A percentile compares a stretch with the other conserved stretches of the same genome.
Conservation (phyloP, 805 yeast species). For the Candida gorgasii region DNA sequence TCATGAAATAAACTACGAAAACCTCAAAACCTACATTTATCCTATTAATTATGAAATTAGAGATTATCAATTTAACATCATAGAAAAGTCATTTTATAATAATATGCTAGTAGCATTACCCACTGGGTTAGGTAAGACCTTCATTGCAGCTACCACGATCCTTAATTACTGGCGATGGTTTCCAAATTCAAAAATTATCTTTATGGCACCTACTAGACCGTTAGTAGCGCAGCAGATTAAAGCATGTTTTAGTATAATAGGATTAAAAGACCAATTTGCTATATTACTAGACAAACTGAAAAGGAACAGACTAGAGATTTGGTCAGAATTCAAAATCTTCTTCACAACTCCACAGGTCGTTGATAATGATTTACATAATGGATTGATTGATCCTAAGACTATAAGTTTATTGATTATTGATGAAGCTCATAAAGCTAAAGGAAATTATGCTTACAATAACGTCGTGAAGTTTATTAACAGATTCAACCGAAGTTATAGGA, state of each 20-base stretch:
- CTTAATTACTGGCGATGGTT: conserved; percentile 89
- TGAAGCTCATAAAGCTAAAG: conserved; percentile 94
- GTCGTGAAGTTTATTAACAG: conserved; percentile 66
- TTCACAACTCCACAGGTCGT: conserved; percentile 97
- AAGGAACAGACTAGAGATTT: conserved; percentile 67
- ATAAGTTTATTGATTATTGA: conserved; percentile 81
- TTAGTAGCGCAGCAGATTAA: conserved; percentile 94
- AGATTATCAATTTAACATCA: conserved; percentile 86
- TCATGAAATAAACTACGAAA: conserved; percentile 24
- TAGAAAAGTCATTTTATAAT: conserved; percentile 65
- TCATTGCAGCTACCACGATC: conserved; percentile 93
- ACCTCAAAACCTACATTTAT: conserved; percentile 56
- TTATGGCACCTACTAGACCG: conserved; percentile 97
- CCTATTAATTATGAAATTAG: conserved; percentile 84
- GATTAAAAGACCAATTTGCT: conserved; percentile 75
- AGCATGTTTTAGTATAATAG: conserved; percentile 87
- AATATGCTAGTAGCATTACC: conserved; percentile 90
- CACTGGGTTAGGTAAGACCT: conserved; percentile 96
- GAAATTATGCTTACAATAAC: conserved; percentile 84
- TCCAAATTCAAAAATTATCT: conserved; percentile 71
- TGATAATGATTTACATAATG: conserved; percentile 80
- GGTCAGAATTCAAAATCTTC: conserved; percentile 76
- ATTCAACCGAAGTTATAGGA: conserved; percentile 60
- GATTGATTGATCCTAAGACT: conserved; percentile 72
- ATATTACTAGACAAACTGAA: conserved; percentile 64